Evolutionary conservation across 2,329 filamentous ascomycete genomes (phyloP), one percentile per base, ranked within the genome.

Genomic region (Microdochium bolleyi): DNA sequence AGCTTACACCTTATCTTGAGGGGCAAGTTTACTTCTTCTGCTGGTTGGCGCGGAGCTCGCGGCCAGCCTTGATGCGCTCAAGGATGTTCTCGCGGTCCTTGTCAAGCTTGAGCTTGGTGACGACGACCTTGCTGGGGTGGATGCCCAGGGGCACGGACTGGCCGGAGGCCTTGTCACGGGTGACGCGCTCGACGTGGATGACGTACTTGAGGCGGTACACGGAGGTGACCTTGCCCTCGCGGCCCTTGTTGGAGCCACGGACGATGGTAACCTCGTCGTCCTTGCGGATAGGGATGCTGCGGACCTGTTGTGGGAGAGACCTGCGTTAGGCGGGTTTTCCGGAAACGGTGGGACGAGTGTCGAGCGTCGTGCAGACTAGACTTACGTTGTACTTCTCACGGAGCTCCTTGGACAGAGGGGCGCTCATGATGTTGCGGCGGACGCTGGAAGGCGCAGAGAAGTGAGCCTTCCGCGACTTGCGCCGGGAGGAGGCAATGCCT

Each of bases 381-480:
- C 88, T 64, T 83, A 96, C 94, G 77, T 95, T 95, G 88, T 99
- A 89, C 86, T 99, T 94, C 79, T 96, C 92, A 73, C 91, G 87
- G 73, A 99, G 85, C 82, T 99, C 94, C 84, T 96, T 95, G 82
- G 83, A 88, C 65, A 96, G 84, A 68, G 89, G 88, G 65, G 94
- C 92, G 80, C 88, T 92, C 92, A 99, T 96, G 81, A 96, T 96
- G 68, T 87, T 83, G 73, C 94, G 90, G 77, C 94, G 92, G 73
- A 89, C 83, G 80, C 88, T 91, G 74, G 92, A 96, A 66, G 92
- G 91, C 64, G 94, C 94, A 74, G 83, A 80, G 85, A 95, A 99
- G 84, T 99, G 92, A 73, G 90, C 89, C 84, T 96, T 96, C 78
- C 94, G 90, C 79, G 90, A 94, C 90, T 99, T 99, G 81, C 92